Percentiles rank a stretch among this genome's conserved stretches.
Evolutionary conservation across 176 grass and related monocot species (phyloP).

Genomic region (Raddia guianensis): DNA sequence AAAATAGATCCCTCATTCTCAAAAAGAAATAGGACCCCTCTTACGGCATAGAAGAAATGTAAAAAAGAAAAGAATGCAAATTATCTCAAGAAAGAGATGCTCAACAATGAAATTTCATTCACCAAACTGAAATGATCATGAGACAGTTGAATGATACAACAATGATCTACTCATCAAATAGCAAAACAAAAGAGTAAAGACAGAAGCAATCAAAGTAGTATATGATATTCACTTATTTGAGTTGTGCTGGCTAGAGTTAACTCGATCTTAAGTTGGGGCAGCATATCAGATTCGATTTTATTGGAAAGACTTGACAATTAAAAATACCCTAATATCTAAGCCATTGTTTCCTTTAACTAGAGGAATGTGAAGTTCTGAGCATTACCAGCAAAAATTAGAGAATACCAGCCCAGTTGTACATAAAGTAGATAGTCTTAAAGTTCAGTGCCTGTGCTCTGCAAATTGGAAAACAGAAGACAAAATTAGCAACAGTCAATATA

Average conservation of each 20-base stretch:
- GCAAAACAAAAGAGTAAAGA: neutral
- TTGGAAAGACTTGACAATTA: neutral
- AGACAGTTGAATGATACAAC: neutral
- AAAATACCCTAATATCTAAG: conserved; percentile 6
- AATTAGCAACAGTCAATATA: neutral
- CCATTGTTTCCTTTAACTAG: neutral
- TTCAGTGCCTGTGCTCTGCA: conserved; percentile 33
- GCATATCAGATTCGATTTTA: neutral
- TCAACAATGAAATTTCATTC: neutral
- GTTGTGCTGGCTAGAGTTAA: neutral
- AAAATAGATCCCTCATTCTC: neutral
- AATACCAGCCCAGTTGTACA: neutral
- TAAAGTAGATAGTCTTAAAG: conserved; percentile 3
- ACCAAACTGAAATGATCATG: neutral
- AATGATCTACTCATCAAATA: neutral
- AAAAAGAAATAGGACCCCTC: neutral
- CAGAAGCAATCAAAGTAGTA: neutral
- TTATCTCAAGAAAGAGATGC: neutral
- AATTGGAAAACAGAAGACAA: conserved; percentile 26
- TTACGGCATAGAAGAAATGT: conserved; percentile 10
- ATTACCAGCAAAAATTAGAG: conserved; percentile 34
- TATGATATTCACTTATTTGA: neutral
- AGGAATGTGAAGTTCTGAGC: conserved; percentile 11
- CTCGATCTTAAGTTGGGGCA: neutral
- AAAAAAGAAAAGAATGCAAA: conserved; percentile 15